Base-by-base conservation (phyloP, 352 stramenopile genomes). In the Pythium periplocum region DNA sequence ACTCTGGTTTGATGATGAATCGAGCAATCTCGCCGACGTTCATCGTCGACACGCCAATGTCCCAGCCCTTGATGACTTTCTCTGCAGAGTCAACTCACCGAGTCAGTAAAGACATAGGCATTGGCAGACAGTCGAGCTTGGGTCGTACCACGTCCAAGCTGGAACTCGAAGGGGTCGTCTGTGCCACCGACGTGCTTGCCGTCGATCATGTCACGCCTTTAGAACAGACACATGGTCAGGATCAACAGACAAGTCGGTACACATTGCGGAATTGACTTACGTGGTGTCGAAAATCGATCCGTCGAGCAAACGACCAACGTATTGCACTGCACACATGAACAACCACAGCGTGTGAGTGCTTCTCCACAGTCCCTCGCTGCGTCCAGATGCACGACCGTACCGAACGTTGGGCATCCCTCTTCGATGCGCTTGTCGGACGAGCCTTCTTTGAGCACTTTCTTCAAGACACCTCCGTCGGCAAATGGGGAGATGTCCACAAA, bases 221-320 rank as follows among this genome's bases (percentile, higher is more conserved):
- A 57, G 12, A 45, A 36, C 7, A 17, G 5, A 51, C 34, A 34
- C 31, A 39, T 26, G 17, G 32, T 5, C 10, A 47, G 31, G 36
- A 47, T 50, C 38, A 42, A 12, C 17, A 12, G 39, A 6, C 11
- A 44, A 43, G 33, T 9, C 9, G 6, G 4, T 12, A 42, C 6
- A 52, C 12, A 51, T n/a, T 45, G 45, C 33, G 11, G 32, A 1
- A 33, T 42, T 50, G 4, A 61, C 72, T 55, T 57, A 91, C 83
- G 79, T 87, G 11, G 83, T 94, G 60, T 94, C 83, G 52, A 94
- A 94, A 58, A 94, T 94, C 12, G 83, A 94, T 26, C 83, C 81
- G 51, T 94, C 83, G 58, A 86, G 66, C 8, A 92, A 60, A 4
- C 81, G 73, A 0, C 83, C 83, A 45, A 94, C 80, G 69, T 94